Conservation (phyloP, 257 asterid species). For the Petunia axillaris region DNA sequence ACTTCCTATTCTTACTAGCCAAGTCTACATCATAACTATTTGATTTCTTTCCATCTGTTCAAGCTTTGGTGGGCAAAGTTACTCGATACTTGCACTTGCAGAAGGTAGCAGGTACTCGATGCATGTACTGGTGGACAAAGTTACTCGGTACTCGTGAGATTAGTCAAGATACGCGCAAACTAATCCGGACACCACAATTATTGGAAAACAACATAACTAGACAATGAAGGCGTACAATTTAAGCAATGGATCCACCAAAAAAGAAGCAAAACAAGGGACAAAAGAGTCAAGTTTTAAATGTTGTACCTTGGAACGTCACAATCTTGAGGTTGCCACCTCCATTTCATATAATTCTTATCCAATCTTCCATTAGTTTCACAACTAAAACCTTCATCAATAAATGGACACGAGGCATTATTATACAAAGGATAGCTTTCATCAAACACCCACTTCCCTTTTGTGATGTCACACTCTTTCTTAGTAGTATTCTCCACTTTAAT, state of each 20-base stretch:
- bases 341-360: conserved; percentile 74
- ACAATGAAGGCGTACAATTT: not conserved
- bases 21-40: not conserved
- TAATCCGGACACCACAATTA: too few relatives aligned
- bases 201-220: not conserved
- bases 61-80: too few relatives aligned
- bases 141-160: too few relatives aligned
- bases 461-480: conserved; percentile 51
- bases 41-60: too few relatives aligned
- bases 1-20: not conserved
- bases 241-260: conserved; percentile 5
- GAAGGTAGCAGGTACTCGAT: too few relatives aligned
- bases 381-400: conserved; percentile 87
- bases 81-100: too few relatives aligned
- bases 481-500: conserved; percentile 33
- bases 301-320: conserved; percentile 88
- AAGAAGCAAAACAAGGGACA: not conserved
- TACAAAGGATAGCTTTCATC: conserved; percentile 83
- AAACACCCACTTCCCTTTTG: conserved; percentile 78
- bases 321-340: conserved; percentile 94
- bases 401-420: conserved; percentile 70
- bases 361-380: conserved; percentile 79
- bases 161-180: too few relatives aligned
- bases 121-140: too few relatives aligned
- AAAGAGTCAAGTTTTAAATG: not conserved